phyloP scores from a whole-genome alignment of 1,139 yeast species.

The Lodderomyces jiufengensis region DNA sequence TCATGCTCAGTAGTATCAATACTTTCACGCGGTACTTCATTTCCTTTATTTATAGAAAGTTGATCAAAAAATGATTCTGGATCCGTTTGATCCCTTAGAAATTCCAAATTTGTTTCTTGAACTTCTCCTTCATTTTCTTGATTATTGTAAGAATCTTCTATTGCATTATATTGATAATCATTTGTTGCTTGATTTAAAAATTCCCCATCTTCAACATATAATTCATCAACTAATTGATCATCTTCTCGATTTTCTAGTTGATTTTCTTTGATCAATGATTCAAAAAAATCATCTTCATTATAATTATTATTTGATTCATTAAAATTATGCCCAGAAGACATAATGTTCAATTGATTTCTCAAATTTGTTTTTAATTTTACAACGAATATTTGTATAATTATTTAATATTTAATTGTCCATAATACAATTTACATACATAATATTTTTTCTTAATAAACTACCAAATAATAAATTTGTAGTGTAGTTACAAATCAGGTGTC shows the following conservation, averaged over 20 bases:
- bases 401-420: no score
- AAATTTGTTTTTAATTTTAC: background rate
- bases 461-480: no score
- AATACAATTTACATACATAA: no score
- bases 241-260: background rate
- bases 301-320: background rate
- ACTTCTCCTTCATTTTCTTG: background rate
- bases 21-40: conserved; percentile 2
- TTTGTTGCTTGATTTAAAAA: background rate
- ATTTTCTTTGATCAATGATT: background rate
- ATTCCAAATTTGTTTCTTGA: background rate
- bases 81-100: background rate
- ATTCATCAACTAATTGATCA: conserved; percentile 2
- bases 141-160: background rate
- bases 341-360: background rate
- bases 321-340: no score
- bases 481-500: no score
- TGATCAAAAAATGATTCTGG: conserved; percentile 1
- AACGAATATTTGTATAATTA: no score
- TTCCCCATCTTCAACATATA: conserved; percentile 3
- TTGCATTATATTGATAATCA: background rate
- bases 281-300: background rate
- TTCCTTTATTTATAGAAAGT: background rate
- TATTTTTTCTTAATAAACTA: no score
- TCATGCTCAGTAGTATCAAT: conserved; percentile 3